Base-by-base conservation (phyloP, 768 basidiomycete species). In the Termitomyces sp. region DNA sequence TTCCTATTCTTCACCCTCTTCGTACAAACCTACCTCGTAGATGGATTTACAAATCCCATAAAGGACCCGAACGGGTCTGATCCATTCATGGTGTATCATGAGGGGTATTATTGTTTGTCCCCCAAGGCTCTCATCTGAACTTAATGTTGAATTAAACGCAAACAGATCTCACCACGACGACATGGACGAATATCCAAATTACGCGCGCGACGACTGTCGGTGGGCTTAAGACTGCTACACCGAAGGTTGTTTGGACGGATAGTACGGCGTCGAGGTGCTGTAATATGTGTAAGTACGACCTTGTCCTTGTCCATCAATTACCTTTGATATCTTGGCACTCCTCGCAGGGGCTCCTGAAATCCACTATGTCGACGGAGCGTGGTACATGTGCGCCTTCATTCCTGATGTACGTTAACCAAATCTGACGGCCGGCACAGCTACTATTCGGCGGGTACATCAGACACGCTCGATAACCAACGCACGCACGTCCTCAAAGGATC, bases 171-270 rank as follows among this genome's bases (percentile, higher is more conserved):
- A 68, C 68, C 1, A 56, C 64, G 7, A 69, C 68, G 11, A 70
- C 68, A 2, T 68, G 68, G 68, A 60, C 59, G 4, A 68, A 70
- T 38, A 66, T 69, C 42, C 62, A 68, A 52, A 62, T 69, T 35
- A 68, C 66, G 9, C 62, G 68, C 5, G 68, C 66, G 18, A 66
- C 66, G 4, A 69, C 64, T 18, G 59, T 69, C 22, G 60, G 36
- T 7, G 73, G 72, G 29, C 60, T 74, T 51, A 74, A 70, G 43
- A 74, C 66, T 5, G 72, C 70, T 3, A 68, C 66, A 0, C 68
- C 72, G 6, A 73, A 66, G 38, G 57, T 61, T 5, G 40, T 70
- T n/a, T 70, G 67, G 67, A 65, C 65, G 20, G 67, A 67, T 54
- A 63, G 59, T 53, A 68, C 63, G 32, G 45, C 67, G 23, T 66